These are phyloP conservation scores for Neurospora sp. DNA, from an alignment of 495 filamentous ascomycete species.

Conservation along the genomic window DNA sequence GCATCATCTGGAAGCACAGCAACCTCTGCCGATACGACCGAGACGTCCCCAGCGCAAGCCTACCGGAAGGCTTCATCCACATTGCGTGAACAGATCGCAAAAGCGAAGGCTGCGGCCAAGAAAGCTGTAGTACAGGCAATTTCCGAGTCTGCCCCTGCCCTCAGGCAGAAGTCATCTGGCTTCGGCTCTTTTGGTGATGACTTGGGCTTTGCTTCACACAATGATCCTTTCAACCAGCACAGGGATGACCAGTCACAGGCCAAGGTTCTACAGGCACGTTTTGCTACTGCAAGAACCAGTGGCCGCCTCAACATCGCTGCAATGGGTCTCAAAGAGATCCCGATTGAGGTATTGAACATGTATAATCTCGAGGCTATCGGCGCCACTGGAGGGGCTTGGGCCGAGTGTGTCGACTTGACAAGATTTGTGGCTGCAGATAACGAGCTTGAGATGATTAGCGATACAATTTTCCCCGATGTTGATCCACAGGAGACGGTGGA, in stretches of 20 bases:
- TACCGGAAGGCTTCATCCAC: conserved; percentile 65
- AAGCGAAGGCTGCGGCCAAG: conserved; percentile 71
- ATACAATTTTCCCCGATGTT: conserved; percentile 66
- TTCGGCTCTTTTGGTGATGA: conserved; percentile 38
- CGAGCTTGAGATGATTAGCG: conserved; percentile 64
- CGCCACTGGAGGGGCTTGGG: conserved; percentile 59
- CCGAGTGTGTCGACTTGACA: conserved; percentile 86
- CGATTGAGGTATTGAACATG: conserved; percentile 80
- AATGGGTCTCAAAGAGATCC: conserved; percentile 70
- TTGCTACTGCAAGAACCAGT: conserved; percentile 64
- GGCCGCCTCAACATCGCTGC: conserved; percentile 86
- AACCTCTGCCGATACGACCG: conserved; percentile 27
- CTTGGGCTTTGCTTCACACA: conserved; percentile 42
- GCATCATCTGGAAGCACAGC: conserved; percentile 27
- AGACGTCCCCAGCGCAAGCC: conserved; percentile 23
- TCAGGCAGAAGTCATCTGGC: conserved; percentile 32
- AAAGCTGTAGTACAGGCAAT: conserved; percentile 43
- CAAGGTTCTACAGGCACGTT: conserved; percentile 62
- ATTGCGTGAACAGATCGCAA: conserved; percentile 83
- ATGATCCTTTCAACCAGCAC: conserved; percentile 59
- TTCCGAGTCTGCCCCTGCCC: conserved; percentile 13
- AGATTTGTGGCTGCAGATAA: conserved; percentile 88
- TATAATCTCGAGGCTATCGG: conserved; percentile 58
- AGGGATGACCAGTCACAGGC: conserved; percentile 48
- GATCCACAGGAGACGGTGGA: conserved; percentile 44